Percentiles rank a stretch among this genome's conserved stretches.
phyloP scores from a whole-genome alignment of 2,329 filamentous ascomycete genomes.

The Albifimbria verrucaria region DNA sequence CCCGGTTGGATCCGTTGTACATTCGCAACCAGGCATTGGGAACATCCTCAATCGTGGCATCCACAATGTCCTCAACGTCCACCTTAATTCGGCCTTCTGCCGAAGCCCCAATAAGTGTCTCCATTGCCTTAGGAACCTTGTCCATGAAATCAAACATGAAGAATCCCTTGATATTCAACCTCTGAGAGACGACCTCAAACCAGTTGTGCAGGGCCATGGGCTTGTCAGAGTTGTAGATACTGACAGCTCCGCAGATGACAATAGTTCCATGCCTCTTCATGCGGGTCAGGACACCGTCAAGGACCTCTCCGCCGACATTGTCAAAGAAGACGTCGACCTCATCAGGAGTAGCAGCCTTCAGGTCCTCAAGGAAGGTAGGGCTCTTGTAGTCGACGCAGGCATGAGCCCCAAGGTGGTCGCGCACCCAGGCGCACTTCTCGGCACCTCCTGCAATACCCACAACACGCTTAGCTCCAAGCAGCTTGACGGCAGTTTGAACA shows the following conservation, averaged over 20 bases:
- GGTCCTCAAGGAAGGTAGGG: slow-evolving; percentile 21
- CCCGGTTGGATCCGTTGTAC: slow-evolving; percentile 21
- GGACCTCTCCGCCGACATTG: slow-evolving; percentile 22
- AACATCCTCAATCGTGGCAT: slow-evolving; percentile 22
- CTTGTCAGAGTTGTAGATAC: slow-evolving; percentile 22
- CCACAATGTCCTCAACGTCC: slow-evolving; percentile 19
- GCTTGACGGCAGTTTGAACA: slow-evolving; percentile 23
- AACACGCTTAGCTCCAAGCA: slow-evolving; percentile 23
- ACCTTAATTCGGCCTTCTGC: slow-evolving; percentile 22
- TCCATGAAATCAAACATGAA: slow-evolving; percentile 26
- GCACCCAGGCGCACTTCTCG: slow-evolving; percentile 24
- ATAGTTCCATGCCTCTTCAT: slow-evolving; percentile 21
- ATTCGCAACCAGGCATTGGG: slow-evolving; percentile 22
- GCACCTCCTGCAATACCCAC: slow-evolving; percentile 23
- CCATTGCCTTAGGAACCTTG: slow-evolving; percentile 19
- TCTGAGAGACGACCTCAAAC: slow-evolving; percentile 23
- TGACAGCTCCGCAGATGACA: slow-evolving; percentile 22
- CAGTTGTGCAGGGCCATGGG: slow-evolving; percentile 23
- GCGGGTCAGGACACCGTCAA: slow-evolving; percentile 23
- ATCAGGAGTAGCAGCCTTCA: slow-evolving; percentile 20
- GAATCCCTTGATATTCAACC: slow-evolving; percentile 21
- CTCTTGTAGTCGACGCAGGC: slow-evolving; percentile 26
- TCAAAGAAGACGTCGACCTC: slow-evolving; percentile 26
- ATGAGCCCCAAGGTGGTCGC: slow-evolving; percentile 19
- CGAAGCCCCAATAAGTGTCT: slow-evolving; percentile 20